Evolutionary conservation across 306 rosid genomes (phyloP).

Genomic region (Vicia faba): DNA sequence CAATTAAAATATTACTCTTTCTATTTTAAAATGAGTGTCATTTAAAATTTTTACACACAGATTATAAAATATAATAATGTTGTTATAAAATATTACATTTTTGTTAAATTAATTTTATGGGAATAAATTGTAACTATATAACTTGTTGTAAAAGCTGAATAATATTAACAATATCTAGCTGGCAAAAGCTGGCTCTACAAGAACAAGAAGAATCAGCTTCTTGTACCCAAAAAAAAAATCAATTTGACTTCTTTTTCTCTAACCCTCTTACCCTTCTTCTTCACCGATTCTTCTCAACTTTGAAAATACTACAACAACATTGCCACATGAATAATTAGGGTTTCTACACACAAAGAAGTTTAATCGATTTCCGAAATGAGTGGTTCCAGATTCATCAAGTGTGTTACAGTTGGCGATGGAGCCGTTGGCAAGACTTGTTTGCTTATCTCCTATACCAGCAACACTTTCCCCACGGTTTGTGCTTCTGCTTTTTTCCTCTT

Average conservation of each 20-base stretch:
- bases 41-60: too few species aligned
- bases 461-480: conserved; percentile 92
- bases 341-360: conserved; percentile 19
- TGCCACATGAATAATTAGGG: conserved; percentile 45
- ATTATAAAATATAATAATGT: too few species aligned
- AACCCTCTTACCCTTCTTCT: neutral
- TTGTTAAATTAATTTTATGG: too few species aligned
- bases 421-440: conserved; percentile 98
- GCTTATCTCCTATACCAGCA: conserved; percentile 98
- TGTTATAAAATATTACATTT: too few species aligned
- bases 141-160: too few species aligned
- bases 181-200: conserved; percentile 10
- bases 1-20: too few species aligned
- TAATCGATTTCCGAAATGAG: conserved; percentile 53
- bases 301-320: conserved; percentile 16
- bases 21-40: too few species aligned
- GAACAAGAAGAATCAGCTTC: neutral
- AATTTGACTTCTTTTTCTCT: neutral
- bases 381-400: conserved; percentile 91
- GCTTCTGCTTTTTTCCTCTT: neutral
- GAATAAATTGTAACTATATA: too few species aligned
- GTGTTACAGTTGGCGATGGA: conserved; percentile 95
- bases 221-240: neutral
- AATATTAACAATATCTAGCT: conserved; percentile 1
- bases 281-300: conserved; percentile 12